phyloP scores from a whole-genome alignment of 176 grass and related monocot species.

The Carex littledalei region DNA sequence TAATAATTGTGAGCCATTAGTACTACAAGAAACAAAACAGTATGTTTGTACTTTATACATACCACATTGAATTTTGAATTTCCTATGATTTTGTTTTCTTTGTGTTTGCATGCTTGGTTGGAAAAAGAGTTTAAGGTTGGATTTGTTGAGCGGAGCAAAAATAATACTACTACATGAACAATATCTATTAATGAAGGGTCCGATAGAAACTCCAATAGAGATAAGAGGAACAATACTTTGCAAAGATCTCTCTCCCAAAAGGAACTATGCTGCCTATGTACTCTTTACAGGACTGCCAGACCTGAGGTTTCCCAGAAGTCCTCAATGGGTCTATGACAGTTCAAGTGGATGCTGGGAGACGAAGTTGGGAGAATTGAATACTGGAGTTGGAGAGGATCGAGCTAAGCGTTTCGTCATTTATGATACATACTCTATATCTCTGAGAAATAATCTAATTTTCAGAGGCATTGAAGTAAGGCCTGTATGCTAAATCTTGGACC shows the following conservation, averaged over 20 bases:
- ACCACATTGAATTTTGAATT: no score
- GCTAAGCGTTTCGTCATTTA: neutral
- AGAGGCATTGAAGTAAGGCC: neutral
- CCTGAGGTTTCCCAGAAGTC: no score
- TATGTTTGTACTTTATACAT: no score
- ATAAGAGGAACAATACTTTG: neutral
- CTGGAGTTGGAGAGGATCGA: neutral
- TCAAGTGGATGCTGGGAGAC: neutral
- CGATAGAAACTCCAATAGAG: constrained; percentile 27
- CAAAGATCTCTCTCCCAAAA: constrained; percentile 21
- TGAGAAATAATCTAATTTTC: neutral
- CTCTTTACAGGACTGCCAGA: constrained; percentile 23
- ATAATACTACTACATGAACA: neutral
- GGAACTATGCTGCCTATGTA: constrained; percentile 4
- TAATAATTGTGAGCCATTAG: no score
- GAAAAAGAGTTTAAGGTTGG: neutral
- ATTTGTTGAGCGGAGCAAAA: constrained; percentile 1
- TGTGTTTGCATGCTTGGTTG: no score
- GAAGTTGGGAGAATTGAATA: neutral
- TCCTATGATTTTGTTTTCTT: no score
- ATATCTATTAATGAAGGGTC: neutral
- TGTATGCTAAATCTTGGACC: no score
- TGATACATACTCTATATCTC: neutral
- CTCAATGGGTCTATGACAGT: no score
- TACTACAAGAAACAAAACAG: no score